phyloP scores from a whole-genome alignment of 345 rosid species.

The Draba incana region DNA sequence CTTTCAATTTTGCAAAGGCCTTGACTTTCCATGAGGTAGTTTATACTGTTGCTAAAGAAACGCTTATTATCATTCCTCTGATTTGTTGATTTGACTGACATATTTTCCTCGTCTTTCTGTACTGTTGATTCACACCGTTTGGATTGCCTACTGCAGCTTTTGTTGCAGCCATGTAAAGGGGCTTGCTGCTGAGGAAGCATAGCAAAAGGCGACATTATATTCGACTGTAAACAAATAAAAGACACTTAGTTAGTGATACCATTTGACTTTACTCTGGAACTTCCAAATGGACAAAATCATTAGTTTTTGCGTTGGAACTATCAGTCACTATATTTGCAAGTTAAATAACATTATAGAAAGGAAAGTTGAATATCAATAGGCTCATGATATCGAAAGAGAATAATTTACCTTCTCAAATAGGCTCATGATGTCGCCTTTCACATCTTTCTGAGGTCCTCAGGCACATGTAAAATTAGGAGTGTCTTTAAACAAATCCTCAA shows the following conservation, averaged over 20 bases:
- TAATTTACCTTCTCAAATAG: slow-evolving; percentile 90
- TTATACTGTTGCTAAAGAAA: too few relatives aligned
- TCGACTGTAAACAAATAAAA: slow-evolving; percentile 62
- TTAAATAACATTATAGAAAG: neutral
- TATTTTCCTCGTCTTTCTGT: too few relatives aligned
- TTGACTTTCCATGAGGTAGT: too few relatives aligned
- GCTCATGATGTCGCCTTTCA: slow-evolving; percentile 92
- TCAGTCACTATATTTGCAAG: slow-evolving; percentile 10
- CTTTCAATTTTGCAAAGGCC: too few relatives aligned
- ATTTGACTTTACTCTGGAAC: neutral
- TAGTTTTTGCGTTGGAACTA: too few relatives aligned
- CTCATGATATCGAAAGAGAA: slow-evolving; percentile 1
- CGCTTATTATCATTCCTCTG: too few relatives aligned
- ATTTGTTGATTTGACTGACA: too few relatives aligned
- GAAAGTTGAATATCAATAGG: slow-evolving; percentile 10
- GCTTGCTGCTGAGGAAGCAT: slow-evolving; percentile 94
- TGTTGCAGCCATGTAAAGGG: slow-evolving; percentile 84
- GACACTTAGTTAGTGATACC: slow-evolving; percentile 31
- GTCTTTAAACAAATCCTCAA: slow-evolving; percentile 84
- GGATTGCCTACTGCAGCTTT: slow-evolving; percentile 61
- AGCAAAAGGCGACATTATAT: slow-evolving; percentile 88
- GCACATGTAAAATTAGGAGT: slow-evolving; percentile 48
- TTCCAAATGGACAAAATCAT: neutral
- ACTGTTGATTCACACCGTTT: slow-evolving; percentile 58
- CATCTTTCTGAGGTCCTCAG: slow-evolving; percentile 75